These are phyloP conservation scores for Chaetomium cochliodes DNA, from an alignment of 495 filamentous ascomycete species.

Conservation along the genomic window DNA sequence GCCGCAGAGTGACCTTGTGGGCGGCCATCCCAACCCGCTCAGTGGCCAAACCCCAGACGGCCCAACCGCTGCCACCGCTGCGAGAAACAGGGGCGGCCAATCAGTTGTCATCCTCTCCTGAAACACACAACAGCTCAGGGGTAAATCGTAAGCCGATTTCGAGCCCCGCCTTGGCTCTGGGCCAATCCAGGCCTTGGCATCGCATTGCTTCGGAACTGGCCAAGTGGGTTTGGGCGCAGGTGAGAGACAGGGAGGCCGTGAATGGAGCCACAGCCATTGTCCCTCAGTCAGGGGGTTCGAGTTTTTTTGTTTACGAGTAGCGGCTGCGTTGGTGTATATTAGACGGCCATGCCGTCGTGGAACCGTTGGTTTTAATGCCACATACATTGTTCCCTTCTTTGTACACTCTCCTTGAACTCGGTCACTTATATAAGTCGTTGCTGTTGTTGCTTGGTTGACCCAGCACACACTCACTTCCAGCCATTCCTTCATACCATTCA, in stretches of 20 bases:
- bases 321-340: slow-evolving; percentile 7
- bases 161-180: neutral
- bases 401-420: neutral
- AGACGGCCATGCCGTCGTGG: neutral
- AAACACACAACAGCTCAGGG: neutral
- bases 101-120: neutral
- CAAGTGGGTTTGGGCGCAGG: neutral
- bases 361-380: neutral
- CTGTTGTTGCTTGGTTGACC: neutral
- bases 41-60: neutral
- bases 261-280: slow-evolving; percentile 1
- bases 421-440: slow-evolving; percentile 1
- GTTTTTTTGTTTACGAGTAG: neutral
- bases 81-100: neutral
- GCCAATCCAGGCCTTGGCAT: slow-evolving; percentile 17
- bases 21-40: neutral
- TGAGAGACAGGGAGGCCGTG: neutral
- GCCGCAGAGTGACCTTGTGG: neutral
- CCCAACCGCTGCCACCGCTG: neutral
- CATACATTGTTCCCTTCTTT: neutral
- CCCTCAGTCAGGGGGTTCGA: neutral
- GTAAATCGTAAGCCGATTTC: neutral
- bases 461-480: neutral
- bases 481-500: neutral
- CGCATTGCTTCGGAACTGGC: slow-evolving; percentile 10